Evolutionary conservation across 1,284 basidiomycete genomes (phyloP), one percentile per base, ranked within the genome.

Genomic region (Sparassis latifolia): DNA sequence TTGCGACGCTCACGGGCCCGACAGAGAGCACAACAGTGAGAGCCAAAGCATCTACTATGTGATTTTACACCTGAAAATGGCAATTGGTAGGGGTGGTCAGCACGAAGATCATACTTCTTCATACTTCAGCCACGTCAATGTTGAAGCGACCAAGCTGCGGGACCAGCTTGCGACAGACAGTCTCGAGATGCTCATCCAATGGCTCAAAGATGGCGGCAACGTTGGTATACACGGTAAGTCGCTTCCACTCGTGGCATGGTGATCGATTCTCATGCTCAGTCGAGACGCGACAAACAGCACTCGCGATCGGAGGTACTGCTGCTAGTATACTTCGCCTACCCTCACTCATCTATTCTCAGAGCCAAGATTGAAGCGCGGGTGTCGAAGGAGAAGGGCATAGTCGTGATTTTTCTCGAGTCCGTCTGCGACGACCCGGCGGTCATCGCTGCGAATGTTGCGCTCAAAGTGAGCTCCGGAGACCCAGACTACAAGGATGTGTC

Each of bases 381-480:
- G n/a, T 78, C 85, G 2, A 80, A 82, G 62, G 97, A 99, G 70
- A 91, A 89, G 44, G 89, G 88, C n/a, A 79, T 99, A 54, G 80
- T 84, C 52, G 79, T 95, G 42, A 86, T 99, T 56, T 99, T 98
- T 69, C 81, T 99, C 46, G 97, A 99, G 72, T 93, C 91, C 0
- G 74, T 91, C 52, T 98, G 95, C 72, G 90, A 93, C 62, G 95
- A 99, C 67, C 94, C 95, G 1, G 86, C 81, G 2, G 80, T 97
- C 55, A 95, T 99, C 57, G 93, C 94, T 0, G 84, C 93, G 39
- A 99, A 99, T 64, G 86, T 99, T 47, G 93, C 91, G 3, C 80
- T 98, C 59, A 99, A 99, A 72, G 95, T 97, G 35, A 83, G 81
- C 52, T 94, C 91, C 2, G 96, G 96, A 3, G 97, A 99, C 72